Evolutionary conservation across 1,139 yeast species (phyloP), one percentile per base, ranked within the genome.

Genomic region (Taiozyma sp.): DNA sequence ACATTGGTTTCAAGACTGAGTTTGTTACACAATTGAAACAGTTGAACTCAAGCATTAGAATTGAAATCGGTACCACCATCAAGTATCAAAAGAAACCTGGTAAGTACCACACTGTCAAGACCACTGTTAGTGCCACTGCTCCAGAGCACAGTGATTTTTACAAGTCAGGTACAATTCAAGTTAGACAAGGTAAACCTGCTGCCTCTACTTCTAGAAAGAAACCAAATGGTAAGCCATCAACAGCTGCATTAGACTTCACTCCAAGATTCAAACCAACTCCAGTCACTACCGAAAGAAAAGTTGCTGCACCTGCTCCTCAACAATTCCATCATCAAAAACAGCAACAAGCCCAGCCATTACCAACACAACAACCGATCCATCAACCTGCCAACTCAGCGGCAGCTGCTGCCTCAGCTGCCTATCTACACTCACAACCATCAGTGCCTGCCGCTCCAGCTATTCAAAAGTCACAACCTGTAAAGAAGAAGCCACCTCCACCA

Each of bases 41-140:
- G 57, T 61, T 85, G 48, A 83, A 84, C 59, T 78, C 80, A 7
- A 77, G 79, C 1, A 70, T 89, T 42, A 73, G 76, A 8, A 78
- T 95, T 46, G 79, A 78, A 48, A 79, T 95, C 58, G 95, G 86
- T 3, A 80, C 88, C 7, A 80, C 88, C 0, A 79, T 95, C 52
- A 81, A 80, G 54, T 95, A 93, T 69, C 89, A 85, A 69, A 95
- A 93, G 78, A 93, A 92, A 65, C 91, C 97, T 1, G 96, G 96
- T 4, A 87, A 86, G 65, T 72, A 78, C 54, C 93, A 90, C 54
- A 69, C 79, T 4, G 86, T 95, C 57, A 92, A 88, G 67, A 81
- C 87, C 61, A 80, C 76, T 46, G 66, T 75, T 45, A 85, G 84
- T 50, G 75, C 73, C 38, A 70, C 82, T 10, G 84, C 87, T 2